phyloP scores from a whole-genome alignment of 257 asterid genomes.

The Plantago major region DNA sequence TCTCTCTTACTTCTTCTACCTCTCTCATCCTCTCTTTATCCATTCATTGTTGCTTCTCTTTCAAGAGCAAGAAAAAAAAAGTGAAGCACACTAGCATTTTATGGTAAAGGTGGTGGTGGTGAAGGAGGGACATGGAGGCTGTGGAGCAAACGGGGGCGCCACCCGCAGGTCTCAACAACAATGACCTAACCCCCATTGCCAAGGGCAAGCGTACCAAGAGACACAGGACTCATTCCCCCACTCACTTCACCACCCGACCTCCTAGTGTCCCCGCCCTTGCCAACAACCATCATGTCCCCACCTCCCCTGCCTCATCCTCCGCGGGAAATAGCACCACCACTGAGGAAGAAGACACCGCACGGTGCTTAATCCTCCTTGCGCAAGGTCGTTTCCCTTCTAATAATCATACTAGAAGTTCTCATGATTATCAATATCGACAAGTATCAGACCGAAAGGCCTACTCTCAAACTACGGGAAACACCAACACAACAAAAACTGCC shows the following conservation, averaged over 20 bases:
- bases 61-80: conserved; percentile 4
- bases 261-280: background rate
- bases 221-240: conserved; percentile 41
- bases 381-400: conserved; percentile 26
- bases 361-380: conserved; percentile 50
- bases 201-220: conserved; percentile 57
- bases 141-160: conserved; percentile 24
- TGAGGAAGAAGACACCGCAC: conserved; percentile 55
- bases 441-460: background rate
- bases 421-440: conserved; percentile 6
- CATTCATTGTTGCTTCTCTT: background rate
- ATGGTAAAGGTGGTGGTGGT: conserved; percentile 33
- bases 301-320: conserved; percentile 5
- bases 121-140: conserved; percentile 38
- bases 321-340: conserved; percentile 41
- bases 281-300: background rate
- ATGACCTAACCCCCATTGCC: conserved; percentile 31
- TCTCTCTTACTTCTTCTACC: conserved; percentile 28
- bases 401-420: background rate
- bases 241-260: conserved; percentile 30
- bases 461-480: no score
- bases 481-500: conserved; percentile 4
- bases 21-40: conserved; percentile 27
- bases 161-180: conserved; percentile 11
- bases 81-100: conserved; percentile 10